Evolutionary conservation across 108 stramenopile species (phyloP).

Genomic region (Parietichytrium sp.): DNA sequence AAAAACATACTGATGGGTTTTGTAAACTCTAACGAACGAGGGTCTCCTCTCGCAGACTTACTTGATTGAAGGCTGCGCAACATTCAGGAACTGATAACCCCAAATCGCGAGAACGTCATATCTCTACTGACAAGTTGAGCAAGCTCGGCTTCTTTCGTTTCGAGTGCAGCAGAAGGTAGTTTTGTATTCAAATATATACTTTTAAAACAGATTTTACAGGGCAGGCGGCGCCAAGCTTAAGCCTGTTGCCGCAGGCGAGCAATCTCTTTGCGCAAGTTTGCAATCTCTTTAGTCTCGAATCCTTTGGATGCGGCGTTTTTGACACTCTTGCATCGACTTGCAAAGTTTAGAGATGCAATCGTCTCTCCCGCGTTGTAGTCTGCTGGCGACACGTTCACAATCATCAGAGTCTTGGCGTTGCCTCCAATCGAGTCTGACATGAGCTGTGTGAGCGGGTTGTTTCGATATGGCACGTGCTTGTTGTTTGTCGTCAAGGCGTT

Average conservation of each 20-base stretch:
- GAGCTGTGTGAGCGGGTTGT: conserved; percentile 53
- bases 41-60: too few species aligned
- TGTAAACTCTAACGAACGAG: too few species aligned
- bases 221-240: too few species aligned
- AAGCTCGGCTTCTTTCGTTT: too few species aligned
- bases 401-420: conserved; percentile 52
- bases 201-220: too few species aligned
- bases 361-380: conserved; percentile 41
- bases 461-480: conserved; percentile 49
- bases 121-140: too few species aligned
- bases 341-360: conserved; percentile 44
- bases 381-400: conserved; percentile 49
- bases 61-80: too few species aligned
- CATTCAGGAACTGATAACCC: too few species aligned
- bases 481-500: conserved; percentile 31
- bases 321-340: conserved; percentile 46
- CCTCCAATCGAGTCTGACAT: conserved; percentile 56
- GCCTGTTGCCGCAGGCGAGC: conserved; percentile 46
- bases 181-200: too few species aligned
- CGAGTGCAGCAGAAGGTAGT: too few species aligned
- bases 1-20: too few species aligned
- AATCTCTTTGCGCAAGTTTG: conserved; percentile 43
- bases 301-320: conserved; percentile 36
- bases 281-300: conserved; percentile 39
- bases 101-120: too few species aligned